These are phyloP conservation scores for Crassisporium funariophilum DNA, from an alignment of 768 basidiomycete species.

Conservation along the genomic window DNA sequence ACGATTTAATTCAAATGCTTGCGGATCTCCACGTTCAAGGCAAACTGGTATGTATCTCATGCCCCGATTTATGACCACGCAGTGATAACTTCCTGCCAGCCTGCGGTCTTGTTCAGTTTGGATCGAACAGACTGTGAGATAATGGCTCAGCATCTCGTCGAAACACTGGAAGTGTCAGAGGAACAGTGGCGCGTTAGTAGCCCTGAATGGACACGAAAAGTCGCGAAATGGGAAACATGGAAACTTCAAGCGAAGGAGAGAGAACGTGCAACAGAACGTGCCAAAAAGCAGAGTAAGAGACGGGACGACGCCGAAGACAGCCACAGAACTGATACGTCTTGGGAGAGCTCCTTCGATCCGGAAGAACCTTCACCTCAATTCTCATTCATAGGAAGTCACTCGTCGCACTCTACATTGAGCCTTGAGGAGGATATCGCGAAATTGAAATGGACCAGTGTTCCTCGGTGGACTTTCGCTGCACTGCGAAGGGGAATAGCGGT, in stretches of 20 bases:
- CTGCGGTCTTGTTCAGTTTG: constrained; percentile 70
- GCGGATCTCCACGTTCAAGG: constrained; percentile 57
- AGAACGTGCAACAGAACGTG: constrained; percentile 42
- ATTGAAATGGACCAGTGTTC: constrained; percentile 38
- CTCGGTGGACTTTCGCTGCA: constrained; percentile 48
- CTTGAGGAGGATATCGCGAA: constrained; percentile 49
- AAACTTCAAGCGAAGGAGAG: constrained; percentile 47
- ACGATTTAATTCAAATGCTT: constrained; percentile 53
- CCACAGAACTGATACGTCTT: constrained; percentile 26
- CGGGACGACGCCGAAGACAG: constrained; percentile 23
- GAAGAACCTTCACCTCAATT: constrained; percentile 59
- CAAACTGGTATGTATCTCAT: constrained; percentile 49
- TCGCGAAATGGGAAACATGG: constrained; percentile 56
- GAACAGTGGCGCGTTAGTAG: constrained; percentile 46
- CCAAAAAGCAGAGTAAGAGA: constrained; percentile 41
- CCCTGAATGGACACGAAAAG: constrained; percentile 51
- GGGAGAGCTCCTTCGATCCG: constrained; percentile 62
- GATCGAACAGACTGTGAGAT: constrained; percentile 60
- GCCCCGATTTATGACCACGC: background rate
- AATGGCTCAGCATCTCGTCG: constrained; percentile 44
- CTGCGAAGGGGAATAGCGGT: constrained; percentile 65
- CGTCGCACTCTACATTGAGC: constrained; percentile 46
- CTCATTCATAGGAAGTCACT: constrained; percentile 52
- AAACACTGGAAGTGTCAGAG: constrained; percentile 46
- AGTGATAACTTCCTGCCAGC: constrained; percentile 35